A percentile compares a stretch with the other conserved stretches of the same genome.
Conservation (phyloP, 2,329 filamentous ascomycete species). For the Beauveria medogensis region DNA sequence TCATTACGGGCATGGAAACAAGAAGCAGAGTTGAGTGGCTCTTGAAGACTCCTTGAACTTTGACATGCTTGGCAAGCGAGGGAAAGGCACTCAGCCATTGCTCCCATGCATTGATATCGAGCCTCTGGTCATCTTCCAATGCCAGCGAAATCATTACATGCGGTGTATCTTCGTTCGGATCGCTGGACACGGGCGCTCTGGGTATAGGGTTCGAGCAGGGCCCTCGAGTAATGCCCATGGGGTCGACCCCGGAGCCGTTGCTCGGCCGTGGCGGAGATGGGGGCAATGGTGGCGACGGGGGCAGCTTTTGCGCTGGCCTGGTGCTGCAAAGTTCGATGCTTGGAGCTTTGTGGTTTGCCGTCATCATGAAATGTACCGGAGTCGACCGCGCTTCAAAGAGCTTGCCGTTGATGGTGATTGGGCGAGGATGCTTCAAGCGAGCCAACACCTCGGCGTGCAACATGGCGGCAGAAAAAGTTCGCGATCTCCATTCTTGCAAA, state of each 20-base stretch:
- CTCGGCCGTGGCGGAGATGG: conserved; percentile 23
- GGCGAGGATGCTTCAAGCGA: conserved; percentile 51
- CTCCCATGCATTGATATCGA: conserved; percentile 53
- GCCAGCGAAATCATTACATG: conserved; percentile 55
- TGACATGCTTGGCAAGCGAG: conserved; percentile 50
- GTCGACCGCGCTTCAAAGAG: conserved; percentile 50
- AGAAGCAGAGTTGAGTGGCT: conserved; percentile 52
- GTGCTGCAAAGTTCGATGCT: conserved; percentile 46
- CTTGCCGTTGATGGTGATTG: conserved; percentile 49
- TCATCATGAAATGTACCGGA: conserved; percentile 57
- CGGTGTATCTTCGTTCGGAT: conserved; percentile 47
- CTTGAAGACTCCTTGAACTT: conserved; percentile 53
- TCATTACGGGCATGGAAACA: conserved; percentile 49
- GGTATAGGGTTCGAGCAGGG: conserved; percentile 8
- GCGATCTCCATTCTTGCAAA: conserved; percentile 46
- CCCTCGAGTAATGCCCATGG: conserved; percentile 19
- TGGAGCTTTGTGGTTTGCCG: conserved; percentile 48
- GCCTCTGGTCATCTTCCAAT: conserved; percentile 46
- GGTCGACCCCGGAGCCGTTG: conserved; percentile 11
- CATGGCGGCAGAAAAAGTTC: conserved; percentile 52
- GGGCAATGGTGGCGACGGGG: conserved; percentile 24
- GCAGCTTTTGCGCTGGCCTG: conserved; percentile 19
- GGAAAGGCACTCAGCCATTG: conserved; percentile 49
- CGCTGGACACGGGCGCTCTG: conserved; percentile 17
- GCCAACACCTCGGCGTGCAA: conserved; percentile 52